phyloP scores from a whole-genome alignment of 495 filamentous ascomycete species.

The Cercophora newfieldiana region DNA sequence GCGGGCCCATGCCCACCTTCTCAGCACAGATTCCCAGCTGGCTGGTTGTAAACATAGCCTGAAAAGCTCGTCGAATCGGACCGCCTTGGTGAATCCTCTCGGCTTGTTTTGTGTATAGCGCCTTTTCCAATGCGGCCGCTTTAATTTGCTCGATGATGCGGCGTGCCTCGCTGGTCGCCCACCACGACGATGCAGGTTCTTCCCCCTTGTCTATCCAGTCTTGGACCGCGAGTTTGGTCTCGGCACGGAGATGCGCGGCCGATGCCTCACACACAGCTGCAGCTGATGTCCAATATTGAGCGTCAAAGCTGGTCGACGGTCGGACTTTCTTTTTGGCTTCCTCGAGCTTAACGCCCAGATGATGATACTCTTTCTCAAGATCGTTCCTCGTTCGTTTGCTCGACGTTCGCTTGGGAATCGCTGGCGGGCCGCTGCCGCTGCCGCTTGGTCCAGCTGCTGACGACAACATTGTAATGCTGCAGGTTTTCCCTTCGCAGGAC shows the following conservation, averaged over 20 bases:
- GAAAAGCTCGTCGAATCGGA: slow-evolving; percentile 13
- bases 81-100: slow-evolving; percentile 15
- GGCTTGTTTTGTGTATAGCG: slow-evolving; percentile 15
- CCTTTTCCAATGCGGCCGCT: slow-evolving; percentile 17
- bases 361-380: neutral
- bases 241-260: neutral
- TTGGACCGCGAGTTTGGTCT: slow-evolving; percentile 13
- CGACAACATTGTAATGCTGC: neutral
- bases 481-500: neutral
- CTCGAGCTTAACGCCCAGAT: neutral
- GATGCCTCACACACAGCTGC: slow-evolving; percentile 11
- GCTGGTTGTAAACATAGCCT: slow-evolving; percentile 26
- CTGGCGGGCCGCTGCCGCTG: neutral
- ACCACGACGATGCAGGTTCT: slow-evolving; percentile 8
- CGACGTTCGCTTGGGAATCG: neutral
- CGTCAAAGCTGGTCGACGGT: slow-evolving; percentile 16
- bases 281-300: slow-evolving; percentile 14
- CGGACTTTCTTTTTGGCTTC: slow-evolving; percentile 12
- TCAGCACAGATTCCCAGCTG: slow-evolving; percentile 17
- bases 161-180: slow-evolving; percentile 17
- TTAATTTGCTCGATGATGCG: slow-evolving; percentile 12
- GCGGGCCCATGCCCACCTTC: slow-evolving; percentile 16
- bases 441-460: neutral
- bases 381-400: neutral
- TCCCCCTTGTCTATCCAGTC: slow-evolving; percentile 12